Evolutionary conservation across 1,139 yeast species (phyloP).

Genomic region (Kazachstania sp.): DNA sequence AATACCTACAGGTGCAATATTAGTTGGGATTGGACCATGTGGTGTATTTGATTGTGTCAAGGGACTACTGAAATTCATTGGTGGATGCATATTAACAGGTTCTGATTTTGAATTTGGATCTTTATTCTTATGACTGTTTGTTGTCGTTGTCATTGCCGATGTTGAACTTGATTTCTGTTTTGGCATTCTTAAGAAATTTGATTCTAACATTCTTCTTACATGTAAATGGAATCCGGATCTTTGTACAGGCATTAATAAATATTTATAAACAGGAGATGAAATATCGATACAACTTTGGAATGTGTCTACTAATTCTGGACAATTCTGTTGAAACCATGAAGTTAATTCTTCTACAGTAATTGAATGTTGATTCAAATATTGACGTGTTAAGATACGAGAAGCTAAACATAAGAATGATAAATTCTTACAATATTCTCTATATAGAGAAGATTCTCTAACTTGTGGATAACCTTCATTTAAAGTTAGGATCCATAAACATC

Average conservation of each 20-base stretch:
- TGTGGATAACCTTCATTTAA: constrained; percentile 7
- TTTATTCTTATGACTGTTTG: background rate
- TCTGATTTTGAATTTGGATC: background rate
- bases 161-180: background rate
- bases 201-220: constrained; percentile 17
- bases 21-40: background rate
- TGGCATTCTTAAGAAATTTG: background rate
- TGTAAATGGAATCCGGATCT: constrained; percentile 25
- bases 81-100: background rate
- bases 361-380: constrained; percentile 11
- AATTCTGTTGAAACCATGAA: constrained; percentile 9
- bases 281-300: constrained; percentile 16
- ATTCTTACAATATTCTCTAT: constrained; percentile 13
- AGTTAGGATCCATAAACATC: constrained; percentile 6
- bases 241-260: constrained; percentile 18
- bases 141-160: background rate
- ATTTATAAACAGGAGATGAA: constrained; percentile 20
- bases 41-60: background rate
- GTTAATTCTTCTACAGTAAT: constrained; percentile 12
- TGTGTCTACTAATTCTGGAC: constrained; percentile 14
- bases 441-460: constrained; percentile 12
- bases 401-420: constrained; percentile 16
- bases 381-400: constrained; percentile 13
- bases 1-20: background rate
- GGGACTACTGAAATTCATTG: background rate